Conservation (phyloP, 2,329 filamentous ascomycete genomes). For the Byssothecium circinans region DNA sequence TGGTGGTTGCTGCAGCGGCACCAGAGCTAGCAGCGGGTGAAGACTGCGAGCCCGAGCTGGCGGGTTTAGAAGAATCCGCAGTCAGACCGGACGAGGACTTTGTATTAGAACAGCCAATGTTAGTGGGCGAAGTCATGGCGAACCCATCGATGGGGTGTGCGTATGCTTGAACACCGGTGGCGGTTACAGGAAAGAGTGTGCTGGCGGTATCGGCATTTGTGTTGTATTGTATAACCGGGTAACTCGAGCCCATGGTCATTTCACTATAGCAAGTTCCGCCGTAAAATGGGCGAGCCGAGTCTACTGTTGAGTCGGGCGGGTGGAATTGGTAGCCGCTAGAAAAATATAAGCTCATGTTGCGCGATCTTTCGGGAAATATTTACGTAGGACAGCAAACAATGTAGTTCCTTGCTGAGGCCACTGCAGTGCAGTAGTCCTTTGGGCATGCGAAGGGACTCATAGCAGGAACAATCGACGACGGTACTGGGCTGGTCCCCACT, state of each 20-base stretch:
- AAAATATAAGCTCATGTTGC: neutral
- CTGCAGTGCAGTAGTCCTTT: conserved; percentile 22
- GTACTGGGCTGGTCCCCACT: neutral
- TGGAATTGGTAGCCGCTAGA: conserved; percentile 22
- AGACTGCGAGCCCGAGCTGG: neutral
- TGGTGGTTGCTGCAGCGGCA: neutral
- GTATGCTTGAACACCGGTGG: conserved; percentile 21
- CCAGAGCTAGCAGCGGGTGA: neutral
- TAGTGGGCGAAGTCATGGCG: conserved; percentile 13
- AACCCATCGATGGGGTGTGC: conserved; percentile 35
- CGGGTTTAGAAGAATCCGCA: neutral
- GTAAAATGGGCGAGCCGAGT: conserved; percentile 25
- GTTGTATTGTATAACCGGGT: conserved; percentile 23
- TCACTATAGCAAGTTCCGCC: conserved; percentile 32
- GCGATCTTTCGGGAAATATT: neutral
- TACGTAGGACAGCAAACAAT: conserved; percentile 33
- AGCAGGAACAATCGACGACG: conserved; percentile 24
- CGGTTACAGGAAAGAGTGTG: conserved; percentile 10
- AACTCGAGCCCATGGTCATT: conserved; percentile 16
- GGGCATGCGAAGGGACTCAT: conserved; percentile 32
- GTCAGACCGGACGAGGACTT: neutral
- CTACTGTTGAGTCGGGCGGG: conserved; percentile 15
- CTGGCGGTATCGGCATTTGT: conserved; percentile 13
- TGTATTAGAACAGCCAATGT: conserved; percentile 16
- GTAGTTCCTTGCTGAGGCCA: conserved; percentile 23